Percentiles rank a stretch among this genome's conserved stretches.
Evolutionary conservation across 495 filamentous ascomycete species (phyloP).

Genomic region (Ascobolus immersus): DNA sequence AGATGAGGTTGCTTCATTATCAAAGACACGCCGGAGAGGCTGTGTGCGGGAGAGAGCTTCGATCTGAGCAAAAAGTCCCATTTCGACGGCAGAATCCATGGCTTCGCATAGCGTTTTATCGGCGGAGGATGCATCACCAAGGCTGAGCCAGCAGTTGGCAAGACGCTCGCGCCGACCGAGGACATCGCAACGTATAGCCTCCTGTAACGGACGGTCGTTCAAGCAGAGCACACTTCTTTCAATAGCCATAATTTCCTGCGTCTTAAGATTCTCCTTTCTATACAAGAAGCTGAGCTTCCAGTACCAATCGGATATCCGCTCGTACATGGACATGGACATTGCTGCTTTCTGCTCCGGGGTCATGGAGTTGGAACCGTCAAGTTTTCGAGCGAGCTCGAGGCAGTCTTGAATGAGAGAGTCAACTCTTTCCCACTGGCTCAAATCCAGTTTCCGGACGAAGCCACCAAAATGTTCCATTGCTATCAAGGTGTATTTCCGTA

Average conservation of each 20-base stretch:
- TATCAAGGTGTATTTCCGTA: too few relatives aligned
- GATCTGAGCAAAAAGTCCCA: conserved; percentile 9
- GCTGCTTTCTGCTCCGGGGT: too few relatives aligned
- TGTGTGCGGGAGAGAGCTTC: too few relatives aligned
- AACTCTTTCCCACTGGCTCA: too few relatives aligned
- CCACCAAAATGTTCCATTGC: too few relatives aligned
- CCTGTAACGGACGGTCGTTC: conserved; percentile 7
- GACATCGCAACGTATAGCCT: conserved; percentile 8
- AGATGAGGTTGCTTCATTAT: too few relatives aligned
- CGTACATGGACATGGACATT: too few relatives aligned
- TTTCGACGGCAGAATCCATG: conserved; percentile 8
- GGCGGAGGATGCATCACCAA: conserved; percentile 11
- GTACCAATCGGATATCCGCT: conserved; percentile 14
- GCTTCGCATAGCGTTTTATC: conserved; percentile 10
- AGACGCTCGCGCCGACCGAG: conserved; percentile 11
- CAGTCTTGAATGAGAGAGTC: too few relatives aligned
- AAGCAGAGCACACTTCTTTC: conserved; percentile 7
- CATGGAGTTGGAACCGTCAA: too few relatives aligned
- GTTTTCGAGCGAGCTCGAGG: too few relatives aligned
- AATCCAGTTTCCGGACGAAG: too few relatives aligned
- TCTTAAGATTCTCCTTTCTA: conserved; percentile 10
- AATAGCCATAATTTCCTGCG: conserved; percentile 9
- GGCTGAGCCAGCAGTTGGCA: conserved; percentile 8
- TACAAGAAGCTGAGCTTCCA: conserved; percentile 12
- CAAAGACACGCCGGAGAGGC: too few relatives aligned